These are phyloP conservation scores for Hypholoma sublateritium DNA, from an alignment of 768 basidiomycete genomes.

Conservation along the genomic window DNA sequence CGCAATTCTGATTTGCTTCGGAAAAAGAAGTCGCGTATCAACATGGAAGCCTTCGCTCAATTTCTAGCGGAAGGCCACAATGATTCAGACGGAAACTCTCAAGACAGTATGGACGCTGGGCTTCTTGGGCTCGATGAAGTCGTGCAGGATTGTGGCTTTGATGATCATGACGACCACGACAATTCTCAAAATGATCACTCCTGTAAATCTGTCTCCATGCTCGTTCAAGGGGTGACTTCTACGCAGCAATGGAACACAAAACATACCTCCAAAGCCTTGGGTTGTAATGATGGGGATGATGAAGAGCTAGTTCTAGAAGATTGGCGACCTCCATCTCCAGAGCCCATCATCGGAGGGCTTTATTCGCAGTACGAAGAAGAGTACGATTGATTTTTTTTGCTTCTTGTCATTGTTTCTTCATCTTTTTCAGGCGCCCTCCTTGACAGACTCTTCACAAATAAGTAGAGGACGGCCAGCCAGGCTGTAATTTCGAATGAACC, in stretches of 20 bases:
- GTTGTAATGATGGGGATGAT: slow-evolving; percentile 6
- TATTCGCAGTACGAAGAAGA: slow-evolving; percentile 37
- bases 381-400: slow-evolving; percentile 30
- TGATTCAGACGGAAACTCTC: background rate
- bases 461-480: no score
- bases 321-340: slow-evolving; percentile 43
- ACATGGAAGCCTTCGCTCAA: slow-evolving; percentile 56
- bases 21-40: slow-evolving; percentile 38
- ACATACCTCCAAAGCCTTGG: background rate
- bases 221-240: no score
- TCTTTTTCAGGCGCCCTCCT: slow-evolving; percentile 22
- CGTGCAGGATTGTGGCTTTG: slow-evolving; percentile 10
- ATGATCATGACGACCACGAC: background rate
- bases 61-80: slow-evolving; percentile 41
- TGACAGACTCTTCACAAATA: slow-evolving; percentile 9
- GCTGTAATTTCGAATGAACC: no score
- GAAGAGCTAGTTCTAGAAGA: slow-evolving; percentile 40
- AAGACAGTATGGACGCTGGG: slow-evolving; percentile 14
- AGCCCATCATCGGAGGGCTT: slow-evolving; percentile 14
- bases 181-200: background rate
- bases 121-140: slow-evolving; percentile 14
- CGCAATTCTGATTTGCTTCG: background rate
- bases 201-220: no score
- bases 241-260: no score
- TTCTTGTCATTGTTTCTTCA: slow-evolving; percentile 12